phyloP scores from a whole-genome alignment of 1,284 basidiomycete genomes.

The Stygiomarasmius scandens region DNA sequence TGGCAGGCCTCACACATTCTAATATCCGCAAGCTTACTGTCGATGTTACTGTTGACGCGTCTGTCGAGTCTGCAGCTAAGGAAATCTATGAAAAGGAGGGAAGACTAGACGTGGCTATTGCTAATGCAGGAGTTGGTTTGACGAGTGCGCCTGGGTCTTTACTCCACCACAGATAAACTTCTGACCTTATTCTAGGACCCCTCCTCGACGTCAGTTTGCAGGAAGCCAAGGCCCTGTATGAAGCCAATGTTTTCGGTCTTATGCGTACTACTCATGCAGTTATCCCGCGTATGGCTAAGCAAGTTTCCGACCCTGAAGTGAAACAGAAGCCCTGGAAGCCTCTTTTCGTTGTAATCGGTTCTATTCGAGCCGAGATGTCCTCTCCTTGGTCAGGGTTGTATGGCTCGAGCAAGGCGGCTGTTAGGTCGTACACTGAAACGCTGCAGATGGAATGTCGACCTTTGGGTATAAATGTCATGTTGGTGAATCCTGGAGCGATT shows the following conservation, averaged over 20 bases:
- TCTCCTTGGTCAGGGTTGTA: conserved; percentile 23
- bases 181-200: conserved; percentile 10
- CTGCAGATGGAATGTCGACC: conserved; percentile 25
- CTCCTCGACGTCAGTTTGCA: conserved; percentile 20
- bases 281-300: conserved; percentile 21
- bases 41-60: conserved; percentile 23
- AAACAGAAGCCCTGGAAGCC: conserved; percentile 3
- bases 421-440: conserved; percentile 18
- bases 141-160: conserved; percentile 2
- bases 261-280: conserved; percentile 16
- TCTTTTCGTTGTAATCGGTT: conserved; percentile 20
- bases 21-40: conserved; percentile 19
- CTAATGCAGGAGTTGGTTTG: conserved; percentile 22
- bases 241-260: conserved; percentile 22
- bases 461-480: conserved; percentile 20
- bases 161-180: neutral
- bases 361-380: conserved; percentile 20
- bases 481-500: conserved; percentile 18
- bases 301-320: neutral
- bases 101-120: conserved; percentile 22
- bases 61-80: conserved; percentile 17
- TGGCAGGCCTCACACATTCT: conserved; percentile 12
- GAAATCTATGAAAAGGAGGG: conserved; percentile 19
- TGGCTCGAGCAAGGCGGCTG: conserved; percentile 22
- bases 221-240: conserved; percentile 11